phyloP scores from a whole-genome alignment of 2,329 filamentous ascomycete species.

The Pseudogymnoascus sp. region DNA sequence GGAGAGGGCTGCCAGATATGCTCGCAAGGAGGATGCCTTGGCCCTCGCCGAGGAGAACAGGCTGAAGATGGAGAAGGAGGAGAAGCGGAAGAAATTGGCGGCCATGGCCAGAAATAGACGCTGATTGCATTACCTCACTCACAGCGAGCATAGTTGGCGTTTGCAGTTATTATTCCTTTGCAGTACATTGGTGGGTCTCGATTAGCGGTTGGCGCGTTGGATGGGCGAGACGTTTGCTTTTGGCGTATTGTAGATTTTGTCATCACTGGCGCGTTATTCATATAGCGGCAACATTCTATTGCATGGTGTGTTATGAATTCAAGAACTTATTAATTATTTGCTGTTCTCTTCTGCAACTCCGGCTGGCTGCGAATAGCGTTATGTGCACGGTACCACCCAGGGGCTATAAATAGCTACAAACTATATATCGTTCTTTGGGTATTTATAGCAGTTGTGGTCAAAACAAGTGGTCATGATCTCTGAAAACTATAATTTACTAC shows the following conservation, averaged over 20 bases:
- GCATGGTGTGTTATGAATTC: constrained; percentile 5
- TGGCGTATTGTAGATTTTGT: constrained; percentile 4
- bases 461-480: not conserved
- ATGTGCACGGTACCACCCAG: not conserved
- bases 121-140: constrained; percentile 9
- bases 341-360: not conserved
- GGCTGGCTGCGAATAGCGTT: not conserved
- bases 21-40: constrained; percentile 58
- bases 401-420: not conserved
- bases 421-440: not conserved
- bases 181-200: not conserved
- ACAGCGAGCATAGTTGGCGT: not conserved
- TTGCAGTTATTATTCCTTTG: not conserved
- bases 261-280: constrained; percentile 1
- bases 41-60: constrained; percentile 54
- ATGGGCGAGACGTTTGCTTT: not conserved
- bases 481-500: too few relatives aligned
- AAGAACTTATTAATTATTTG: not conserved
- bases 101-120: constrained; percentile 25
- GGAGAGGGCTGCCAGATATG: constrained; percentile 49
- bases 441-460: not conserved
- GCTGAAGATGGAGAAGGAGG: constrained; percentile 55
- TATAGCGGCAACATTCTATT: not conserved
- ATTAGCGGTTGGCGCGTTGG: constrained; percentile 6
- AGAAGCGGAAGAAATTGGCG: constrained; percentile 28